Evolutionary conservation across 805 yeast species (phyloP).

Genomic region (Wickerhamiella domercqiae): DNA sequence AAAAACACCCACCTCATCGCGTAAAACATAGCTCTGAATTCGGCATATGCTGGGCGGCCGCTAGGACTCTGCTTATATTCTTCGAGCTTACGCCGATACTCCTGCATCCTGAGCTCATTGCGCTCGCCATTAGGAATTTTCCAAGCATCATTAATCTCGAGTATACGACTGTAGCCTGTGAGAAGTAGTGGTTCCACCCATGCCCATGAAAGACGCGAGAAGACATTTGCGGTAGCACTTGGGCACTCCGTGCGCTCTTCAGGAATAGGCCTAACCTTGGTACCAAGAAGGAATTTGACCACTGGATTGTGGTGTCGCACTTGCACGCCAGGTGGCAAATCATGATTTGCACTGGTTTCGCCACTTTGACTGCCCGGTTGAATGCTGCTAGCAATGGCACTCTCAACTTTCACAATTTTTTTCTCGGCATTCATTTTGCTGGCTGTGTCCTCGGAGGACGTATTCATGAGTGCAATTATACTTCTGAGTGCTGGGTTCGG

Average conservation of each 20-base stretch:
- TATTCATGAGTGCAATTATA: too few relatives aligned
- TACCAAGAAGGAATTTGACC: conserved; percentile 7
- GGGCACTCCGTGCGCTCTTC: conserved; percentile 11
- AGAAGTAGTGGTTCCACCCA: conserved; percentile 40
- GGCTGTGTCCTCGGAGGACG: too few relatives aligned
- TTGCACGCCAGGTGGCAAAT: too few relatives aligned
- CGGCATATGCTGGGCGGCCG: conserved; percentile 10
- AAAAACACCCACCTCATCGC: conserved; percentile 14
- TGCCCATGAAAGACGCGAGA: conserved; percentile 33
- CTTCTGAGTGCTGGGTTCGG: too few relatives aligned
- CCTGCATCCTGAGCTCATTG: conserved; percentile 10
- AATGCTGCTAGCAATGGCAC: background rate
- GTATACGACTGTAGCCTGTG: conserved; percentile 16
- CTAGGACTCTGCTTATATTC: conserved; percentile 2
- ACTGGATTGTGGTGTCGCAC: conserved; percentile 14
- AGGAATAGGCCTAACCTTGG: conserved; percentile 16
- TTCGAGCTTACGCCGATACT: conserved; percentile 9
- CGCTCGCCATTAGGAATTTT: conserved; percentile 10
- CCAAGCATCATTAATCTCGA: conserved; percentile 17
- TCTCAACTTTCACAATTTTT: too few relatives aligned
- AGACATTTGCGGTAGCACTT: conserved; percentile 21
- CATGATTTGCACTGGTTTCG: too few relatives aligned
- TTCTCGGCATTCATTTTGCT: too few relatives aligned
- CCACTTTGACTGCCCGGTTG: background rate
- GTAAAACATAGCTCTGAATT: conserved; percentile 15